phyloP scores from a whole-genome alignment of 495 filamentous ascomycete species.

The Bathelium albidoporum region DNA sequence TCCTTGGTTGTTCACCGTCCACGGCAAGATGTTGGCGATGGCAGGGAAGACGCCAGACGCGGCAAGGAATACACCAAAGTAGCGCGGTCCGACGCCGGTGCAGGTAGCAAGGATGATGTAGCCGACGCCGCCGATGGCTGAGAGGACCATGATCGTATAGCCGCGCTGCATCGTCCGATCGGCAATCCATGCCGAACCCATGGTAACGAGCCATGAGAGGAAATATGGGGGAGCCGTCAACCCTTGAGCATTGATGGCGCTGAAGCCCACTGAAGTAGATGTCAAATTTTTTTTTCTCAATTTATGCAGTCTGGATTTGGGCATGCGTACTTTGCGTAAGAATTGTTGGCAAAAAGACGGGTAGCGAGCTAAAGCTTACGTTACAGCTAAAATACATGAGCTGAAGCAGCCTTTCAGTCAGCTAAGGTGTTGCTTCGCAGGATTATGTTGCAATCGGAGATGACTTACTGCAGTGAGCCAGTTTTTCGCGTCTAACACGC shows the following conservation, averaged over 20 bases:
- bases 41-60: conserved; percentile 27
- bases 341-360: conserved; percentile 71
- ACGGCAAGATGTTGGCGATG: conserved; percentile 23
- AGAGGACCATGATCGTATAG: conserved; percentile 50
- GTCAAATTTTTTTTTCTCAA: not conserved
- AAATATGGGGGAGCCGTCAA: conserved; percentile 77
- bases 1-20: conserved; percentile 20
- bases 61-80: conserved; percentile 28
- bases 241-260: conserved; percentile 61
- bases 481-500: conserved; percentile 33
- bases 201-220: conserved; percentile 37
- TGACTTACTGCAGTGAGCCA: conserved; percentile 50
- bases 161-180: conserved; percentile 64
- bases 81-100: conserved; percentile 20
- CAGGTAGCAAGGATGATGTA: conserved; percentile 58
- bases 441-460: conserved; percentile 31
- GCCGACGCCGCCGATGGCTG: conserved; percentile 54
- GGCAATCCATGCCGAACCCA: conserved; percentile 57
- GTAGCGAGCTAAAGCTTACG: conserved; percentile 63
- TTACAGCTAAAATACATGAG: conserved; percentile 21
- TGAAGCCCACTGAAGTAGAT: conserved; percentile 52
- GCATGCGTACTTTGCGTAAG: conserved; percentile 7
- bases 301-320: not conserved
- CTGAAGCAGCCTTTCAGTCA: not conserved
- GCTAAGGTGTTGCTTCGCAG: not conserved